Conservation (phyloP, 2,329 filamentous ascomycete species). For the Colletotrichum karsti region DNA sequence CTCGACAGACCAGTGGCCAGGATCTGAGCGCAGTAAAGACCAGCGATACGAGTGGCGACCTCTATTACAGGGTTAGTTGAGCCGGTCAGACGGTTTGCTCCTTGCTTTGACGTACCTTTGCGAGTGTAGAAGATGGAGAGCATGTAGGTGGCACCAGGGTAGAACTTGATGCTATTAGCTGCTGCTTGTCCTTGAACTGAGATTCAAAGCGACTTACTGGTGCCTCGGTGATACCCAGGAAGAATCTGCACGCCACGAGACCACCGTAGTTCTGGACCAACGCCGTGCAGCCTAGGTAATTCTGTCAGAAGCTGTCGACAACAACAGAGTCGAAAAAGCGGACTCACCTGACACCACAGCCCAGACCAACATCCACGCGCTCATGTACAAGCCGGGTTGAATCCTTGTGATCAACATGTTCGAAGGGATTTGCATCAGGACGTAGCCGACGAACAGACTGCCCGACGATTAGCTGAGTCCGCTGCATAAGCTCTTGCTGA, state of each 20-base stretch:
- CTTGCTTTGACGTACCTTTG: slow-evolving; percentile 32
- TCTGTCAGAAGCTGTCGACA: neutral
- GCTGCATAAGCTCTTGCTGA: fast-evolving
- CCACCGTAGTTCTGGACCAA: slow-evolving; percentile 43
- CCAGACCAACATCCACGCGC: slow-evolving; percentile 51
- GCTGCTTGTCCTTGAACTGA: neutral
- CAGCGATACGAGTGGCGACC: slow-evolving; percentile 66
- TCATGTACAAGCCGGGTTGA: slow-evolving; percentile 51
- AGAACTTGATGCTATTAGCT: slow-evolving; percentile 36
- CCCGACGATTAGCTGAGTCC: neutral
- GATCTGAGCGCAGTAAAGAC: slow-evolving; percentile 67
- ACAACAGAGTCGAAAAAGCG: fast-evolving
- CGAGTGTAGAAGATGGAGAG: slow-evolving; percentile 43
- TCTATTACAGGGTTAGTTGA: slow-evolving; percentile 46
- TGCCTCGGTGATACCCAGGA: slow-evolving; percentile 49
- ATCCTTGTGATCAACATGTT: slow-evolving; percentile 55
- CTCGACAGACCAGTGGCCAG: slow-evolving; percentile 75
- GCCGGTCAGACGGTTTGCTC: fast-evolving
- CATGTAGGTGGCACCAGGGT: slow-evolving; percentile 47
- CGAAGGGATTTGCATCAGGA: slow-evolving; percentile 47
- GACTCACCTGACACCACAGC: slow-evolving; percentile 43
- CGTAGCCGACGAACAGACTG: slow-evolving; percentile 47
- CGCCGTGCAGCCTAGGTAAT: slow-evolving; percentile 40
- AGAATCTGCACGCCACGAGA: slow-evolving; percentile 46
- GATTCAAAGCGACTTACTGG: slow-evolving; percentile 33